Percentiles rank a stretch among this genome's conserved stretches.
Evolutionary conservation across 768 basidiomycete species (phyloP).

Genomic region (Calocybe cyanea): DNA sequence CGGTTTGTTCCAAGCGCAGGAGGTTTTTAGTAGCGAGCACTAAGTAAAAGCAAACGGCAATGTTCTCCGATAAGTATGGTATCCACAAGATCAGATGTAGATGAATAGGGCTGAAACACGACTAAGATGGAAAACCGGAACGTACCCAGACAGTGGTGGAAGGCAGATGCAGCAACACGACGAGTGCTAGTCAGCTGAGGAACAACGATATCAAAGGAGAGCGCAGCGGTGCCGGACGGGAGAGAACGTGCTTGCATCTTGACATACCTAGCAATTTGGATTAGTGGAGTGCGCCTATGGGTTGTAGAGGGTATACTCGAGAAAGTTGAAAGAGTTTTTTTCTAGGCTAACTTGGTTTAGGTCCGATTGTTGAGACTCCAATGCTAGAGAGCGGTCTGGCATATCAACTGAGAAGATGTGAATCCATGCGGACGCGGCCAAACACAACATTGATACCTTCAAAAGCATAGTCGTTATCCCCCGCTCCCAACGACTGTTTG

Average conservation of each 20-base stretch:
- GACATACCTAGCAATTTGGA: conserved; percentile 50
- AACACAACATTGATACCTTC: conserved; percentile 41
- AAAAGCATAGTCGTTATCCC: conserved; percentile 66
- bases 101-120: conserved; percentile 1
- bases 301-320: conserved; percentile 49
- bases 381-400: conserved; percentile 17
- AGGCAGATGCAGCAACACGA: conserved; percentile 76
- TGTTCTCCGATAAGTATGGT: conserved; percentile 3
- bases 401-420: conserved; percentile 9
- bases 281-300: conserved; percentile 11
- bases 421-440: background rate
- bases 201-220: conserved; percentile 65
- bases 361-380: conserved; percentile 55
- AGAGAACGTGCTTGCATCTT: conserved; percentile 71
- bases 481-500: conserved; percentile 38
- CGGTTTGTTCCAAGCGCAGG: conserved; percentile 54
- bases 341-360: conserved; percentile 58
- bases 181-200: conserved; percentile 64
- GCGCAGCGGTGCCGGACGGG: conserved; percentile 37
- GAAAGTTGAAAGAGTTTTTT: conserved; percentile 73
- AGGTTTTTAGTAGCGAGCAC: conserved; percentile 78
- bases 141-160: conserved; percentile 83
- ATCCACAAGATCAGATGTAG: too few species aligned
- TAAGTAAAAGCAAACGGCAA: conserved; percentile 26
- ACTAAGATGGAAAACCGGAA: background rate